Evolutionary conservation across 345 rosid genomes (phyloP).

Genomic region (Noccaea bulbosa): DNA sequence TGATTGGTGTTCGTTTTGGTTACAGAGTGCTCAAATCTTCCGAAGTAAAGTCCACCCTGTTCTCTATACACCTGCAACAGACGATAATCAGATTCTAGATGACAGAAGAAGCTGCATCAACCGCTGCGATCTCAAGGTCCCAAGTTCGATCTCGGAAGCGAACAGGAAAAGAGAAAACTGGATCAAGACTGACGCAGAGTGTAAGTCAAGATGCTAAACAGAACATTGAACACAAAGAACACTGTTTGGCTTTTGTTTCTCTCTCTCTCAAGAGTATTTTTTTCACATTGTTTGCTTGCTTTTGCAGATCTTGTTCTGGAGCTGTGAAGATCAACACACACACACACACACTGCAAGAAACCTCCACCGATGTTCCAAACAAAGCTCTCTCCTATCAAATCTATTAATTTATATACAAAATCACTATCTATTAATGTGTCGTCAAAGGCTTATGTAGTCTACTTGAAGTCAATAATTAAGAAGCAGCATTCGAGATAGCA

Average conservation of each 20-base stretch:
- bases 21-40: conserved; percentile 35
- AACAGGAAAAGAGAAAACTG: conserved; percentile 34
- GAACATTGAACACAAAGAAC: background rate
- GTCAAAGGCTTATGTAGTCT: conserved; percentile 12
- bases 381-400: conserved; percentile 19
- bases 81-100: background rate
- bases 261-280: background rate
- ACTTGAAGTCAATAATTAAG: conserved; percentile 22
- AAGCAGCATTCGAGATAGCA: background rate
- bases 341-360: conserved; percentile 13
- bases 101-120: conserved; percentile 20
- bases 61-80: conserved; percentile 25
- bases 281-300: conserved; percentile 10
- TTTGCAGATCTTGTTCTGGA: conserved; percentile 42
- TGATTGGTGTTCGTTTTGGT: conserved; percentile 24
- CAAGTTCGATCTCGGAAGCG: background rate
- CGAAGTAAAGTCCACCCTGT: conserved; percentile 42
- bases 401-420: conserved; percentile 1
- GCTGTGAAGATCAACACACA: conserved; percentile 33
- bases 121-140: conserved; percentile 3
- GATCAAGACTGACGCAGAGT: conserved; percentile 43
- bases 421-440: conserved; percentile 11
- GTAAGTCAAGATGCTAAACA: conserved; percentile 33
- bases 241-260: background rate
- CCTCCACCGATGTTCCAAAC: background rate